Percentiles rank a stretch among this genome's conserved stretches.
phyloP scores from a whole-genome alignment of 306 rosid species.

The Cicer chorassanicum region DNA sequence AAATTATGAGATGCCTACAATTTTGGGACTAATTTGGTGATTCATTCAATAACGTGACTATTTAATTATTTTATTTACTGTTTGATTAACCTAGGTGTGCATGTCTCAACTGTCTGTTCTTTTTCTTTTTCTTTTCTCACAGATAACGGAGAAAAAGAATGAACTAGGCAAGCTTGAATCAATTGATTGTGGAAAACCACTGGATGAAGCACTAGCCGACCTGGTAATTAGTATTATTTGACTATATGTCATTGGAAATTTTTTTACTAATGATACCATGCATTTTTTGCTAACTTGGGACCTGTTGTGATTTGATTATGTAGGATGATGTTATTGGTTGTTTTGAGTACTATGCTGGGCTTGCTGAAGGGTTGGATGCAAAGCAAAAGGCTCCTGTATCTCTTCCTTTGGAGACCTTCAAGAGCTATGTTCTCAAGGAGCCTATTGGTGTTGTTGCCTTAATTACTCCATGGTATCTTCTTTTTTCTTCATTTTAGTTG shows the following conservation, averaged over 20 bases:
- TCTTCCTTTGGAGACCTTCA: conserved; percentile 87
- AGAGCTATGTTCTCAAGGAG: conserved; percentile 72
- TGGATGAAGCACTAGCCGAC: conserved; percentile 86
- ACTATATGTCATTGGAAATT: conserved; percentile 4
- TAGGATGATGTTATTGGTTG: conserved; percentile 97
- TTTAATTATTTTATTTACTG: not conserved
- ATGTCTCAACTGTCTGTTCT: conserved; percentile 25
- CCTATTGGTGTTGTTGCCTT: conserved; percentile 90
- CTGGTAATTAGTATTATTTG: conserved; percentile 56
- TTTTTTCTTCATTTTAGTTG: conserved; percentile 2
- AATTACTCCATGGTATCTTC: conserved; percentile 85
- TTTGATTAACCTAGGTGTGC: conserved; percentile 7
- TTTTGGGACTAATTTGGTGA: not conserved
- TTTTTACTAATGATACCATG: conserved; percentile 3
- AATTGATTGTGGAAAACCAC: conserved; percentile 85
- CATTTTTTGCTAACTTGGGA: not conserved
- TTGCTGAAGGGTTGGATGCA: conserved; percentile 88
- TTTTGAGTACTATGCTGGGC: conserved; percentile 94
- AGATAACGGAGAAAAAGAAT: conserved; percentile 71
- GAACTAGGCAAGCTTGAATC: conserved; percentile 79
- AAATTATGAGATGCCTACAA: not conserved
- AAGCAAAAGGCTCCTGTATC: conserved; percentile 81
- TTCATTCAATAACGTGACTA: not conserved
- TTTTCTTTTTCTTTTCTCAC: conserved; percentile 24
- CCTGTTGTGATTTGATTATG: not conserved